Conservation (phyloP, 2,329 filamentous ascomycete species). For the Cytospora paraplurivora region DNA sequence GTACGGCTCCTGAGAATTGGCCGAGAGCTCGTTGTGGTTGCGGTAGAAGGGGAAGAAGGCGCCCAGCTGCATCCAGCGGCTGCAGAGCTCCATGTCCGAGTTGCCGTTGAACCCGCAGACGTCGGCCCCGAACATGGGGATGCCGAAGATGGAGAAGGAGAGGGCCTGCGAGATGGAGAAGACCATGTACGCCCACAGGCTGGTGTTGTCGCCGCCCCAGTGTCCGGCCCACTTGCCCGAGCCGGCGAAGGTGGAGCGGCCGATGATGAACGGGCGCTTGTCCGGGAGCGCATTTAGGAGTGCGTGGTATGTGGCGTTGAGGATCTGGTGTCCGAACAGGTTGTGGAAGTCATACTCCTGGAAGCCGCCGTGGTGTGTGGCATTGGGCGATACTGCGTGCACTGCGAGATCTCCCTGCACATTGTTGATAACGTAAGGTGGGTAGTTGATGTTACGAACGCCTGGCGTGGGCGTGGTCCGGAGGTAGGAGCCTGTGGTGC, state of each 20-base stretch:
- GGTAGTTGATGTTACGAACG: conserved; percentile 68
- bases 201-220: conserved; percentile 78
- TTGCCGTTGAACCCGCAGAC: conserved; percentile 73
- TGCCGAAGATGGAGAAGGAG: conserved; percentile 71
- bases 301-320: conserved; percentile 75
- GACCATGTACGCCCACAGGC: conserved; percentile 72
- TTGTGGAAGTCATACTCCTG: conserved; percentile 79
- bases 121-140: conserved; percentile 76
- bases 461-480: conserved; percentile 64
- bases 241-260: conserved; percentile 78
- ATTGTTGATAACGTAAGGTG: conserved; percentile 77
- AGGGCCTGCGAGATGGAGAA: conserved; percentile 78
- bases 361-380: conserved; percentile 72
- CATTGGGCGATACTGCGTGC: conserved; percentile 74
- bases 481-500: conserved; percentile 50
- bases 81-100: conserved; percentile 68
- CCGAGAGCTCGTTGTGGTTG: conserved; percentile 69
- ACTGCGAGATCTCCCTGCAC: conserved; percentile 71
- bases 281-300: conserved; percentile 64
- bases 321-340: conserved; percentile 72
- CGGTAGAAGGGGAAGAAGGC: conserved; percentile 80
- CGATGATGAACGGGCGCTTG: conserved; percentile 80
- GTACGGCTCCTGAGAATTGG: conserved; percentile 70
- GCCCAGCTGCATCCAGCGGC: conserved; percentile 57
- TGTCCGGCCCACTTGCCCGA: conserved; percentile 76